Percentiles rank a stretch among this genome's conserved stretches.
Evolutionary conservation across 2,329 filamentous ascomycete genomes (phyloP).

Genomic region (Tolypocladium tropicale): DNA sequence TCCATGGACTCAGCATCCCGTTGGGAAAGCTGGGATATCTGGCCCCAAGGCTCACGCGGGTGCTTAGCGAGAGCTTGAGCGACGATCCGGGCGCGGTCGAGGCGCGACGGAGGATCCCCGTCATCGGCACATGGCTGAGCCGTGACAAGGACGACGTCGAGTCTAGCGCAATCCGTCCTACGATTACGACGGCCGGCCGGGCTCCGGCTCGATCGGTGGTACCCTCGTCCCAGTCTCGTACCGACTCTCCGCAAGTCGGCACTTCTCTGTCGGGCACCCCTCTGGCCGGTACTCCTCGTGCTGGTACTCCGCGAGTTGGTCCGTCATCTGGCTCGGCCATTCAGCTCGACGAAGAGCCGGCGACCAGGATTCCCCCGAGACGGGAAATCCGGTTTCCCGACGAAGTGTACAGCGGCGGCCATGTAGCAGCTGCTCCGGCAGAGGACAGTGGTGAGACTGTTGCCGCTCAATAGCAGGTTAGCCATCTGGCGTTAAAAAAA

Average conservation of each 20-base stretch:
- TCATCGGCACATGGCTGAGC: constrained; percentile 9
- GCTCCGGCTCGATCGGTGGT: background rate
- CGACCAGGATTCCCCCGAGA: background rate
- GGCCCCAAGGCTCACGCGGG: constrained; percentile 43
- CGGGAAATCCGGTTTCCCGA: constrained; percentile 13
- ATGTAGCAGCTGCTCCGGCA: background rate
- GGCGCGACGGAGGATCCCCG: constrained; percentile 8
- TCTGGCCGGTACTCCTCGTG: background rate
- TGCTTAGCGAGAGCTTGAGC: constrained; percentile 12
- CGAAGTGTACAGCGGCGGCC: constrained; percentile 3
- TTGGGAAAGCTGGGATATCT: constrained; percentile 56
- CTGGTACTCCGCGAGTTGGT: background rate
- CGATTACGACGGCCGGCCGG: background rate
- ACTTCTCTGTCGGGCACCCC: background rate
- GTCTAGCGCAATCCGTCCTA: background rate
- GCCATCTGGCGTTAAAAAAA: background rate
- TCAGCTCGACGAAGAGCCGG: background rate
- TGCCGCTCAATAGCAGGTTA: background rate
- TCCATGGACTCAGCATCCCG: constrained; percentile 72
- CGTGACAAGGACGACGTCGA: background rate
- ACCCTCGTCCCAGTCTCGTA: background rate
- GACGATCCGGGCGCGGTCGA: constrained; percentile 5
- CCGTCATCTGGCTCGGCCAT: background rate
- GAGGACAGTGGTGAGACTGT: background rate
- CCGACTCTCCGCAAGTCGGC: background rate